Base-by-base conservation (phyloP, 129 eudicot species). In the Kitagawia praeruptora region DNA sequence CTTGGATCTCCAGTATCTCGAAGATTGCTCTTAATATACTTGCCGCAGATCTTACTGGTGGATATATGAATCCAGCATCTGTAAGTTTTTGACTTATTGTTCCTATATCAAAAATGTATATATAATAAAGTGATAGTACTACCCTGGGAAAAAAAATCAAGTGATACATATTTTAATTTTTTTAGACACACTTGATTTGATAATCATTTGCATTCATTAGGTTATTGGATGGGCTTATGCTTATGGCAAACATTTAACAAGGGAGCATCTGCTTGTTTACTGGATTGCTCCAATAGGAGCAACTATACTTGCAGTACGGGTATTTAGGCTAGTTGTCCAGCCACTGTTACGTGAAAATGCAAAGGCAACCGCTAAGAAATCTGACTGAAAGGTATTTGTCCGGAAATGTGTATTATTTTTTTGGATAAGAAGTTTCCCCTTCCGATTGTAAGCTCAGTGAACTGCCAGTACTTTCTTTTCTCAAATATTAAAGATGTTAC, bases 201-300 rank as follows among this genome's bases (percentile, higher is more conserved):
- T n/a, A 3, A 9, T 61, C 34, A 61, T 34, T 69, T 41, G 40
- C 51, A 42, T 70, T 83, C 80, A 18, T 70, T 54, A 93, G 98
- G 96, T 93, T 71, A 86, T 91, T 91, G 98, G 98, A 58, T 93
- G 98, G 98, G 96, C 96, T 56, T 93, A 87, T 87, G 98, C 98
- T 67, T 85, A 85, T 6, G 92, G 94, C 23, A 90, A 87, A 66
- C 96, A 91, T 79, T 80, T 91, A 79, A 86, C 92, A 48, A 89
- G 83, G 84, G 91, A 93, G 87, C 98, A 93, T 78, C 61, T 91
- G 45, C 80, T 93, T 34, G 98, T 93, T 49, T 93, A 93, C 72
- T 93, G 98, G 96, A 87, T 93, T 81, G 98, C 96, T 9, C 98
- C 98, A 5, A 71, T 93, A 2, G 82, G 83, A 51, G 98, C 87